Percentiles rank a stretch among this genome's conserved stretches.
phyloP scores from a whole-genome alignment of 257 asterid genomes.

The Parsonsia alboflavescens region DNA sequence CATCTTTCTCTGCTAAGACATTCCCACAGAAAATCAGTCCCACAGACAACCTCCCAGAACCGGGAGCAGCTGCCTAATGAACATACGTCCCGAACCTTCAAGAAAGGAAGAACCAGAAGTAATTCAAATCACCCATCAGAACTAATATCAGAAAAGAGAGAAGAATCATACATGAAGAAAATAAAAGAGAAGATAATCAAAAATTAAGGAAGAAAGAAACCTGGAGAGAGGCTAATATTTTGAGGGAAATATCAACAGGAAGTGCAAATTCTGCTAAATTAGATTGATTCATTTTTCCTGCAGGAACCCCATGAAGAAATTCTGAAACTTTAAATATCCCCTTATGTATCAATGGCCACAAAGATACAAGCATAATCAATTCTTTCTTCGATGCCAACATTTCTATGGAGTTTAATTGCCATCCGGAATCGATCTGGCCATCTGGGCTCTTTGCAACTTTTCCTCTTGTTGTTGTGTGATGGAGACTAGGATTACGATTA shows the following conservation, averaged over 20 bases:
- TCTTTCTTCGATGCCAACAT: too few relatives aligned
- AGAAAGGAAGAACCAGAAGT: background rate
- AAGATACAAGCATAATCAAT: too few relatives aligned
- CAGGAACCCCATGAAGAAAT: background rate
- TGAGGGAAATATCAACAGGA: constrained; percentile 66
- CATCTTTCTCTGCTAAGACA: constrained; percentile 59
- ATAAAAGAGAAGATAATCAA: background rate
- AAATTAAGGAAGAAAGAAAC: constrained; percentile 19
- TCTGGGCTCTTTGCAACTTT: too few relatives aligned
- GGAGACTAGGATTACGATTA: too few relatives aligned
- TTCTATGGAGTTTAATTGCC: too few relatives aligned
- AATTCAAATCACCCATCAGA: background rate
- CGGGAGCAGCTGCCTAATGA: constrained; percentile 82
- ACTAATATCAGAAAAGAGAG: background rate
- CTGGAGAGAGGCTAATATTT: constrained; percentile 66
- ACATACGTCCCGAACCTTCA: constrained; percentile 63
- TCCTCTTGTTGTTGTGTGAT: too few relatives aligned
- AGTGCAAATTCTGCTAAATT: constrained; percentile 35
- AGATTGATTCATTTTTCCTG: background rate
- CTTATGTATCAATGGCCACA: background rate
- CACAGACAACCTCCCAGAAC: constrained; percentile 76
- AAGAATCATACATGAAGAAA: background rate
- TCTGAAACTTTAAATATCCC: background rate
- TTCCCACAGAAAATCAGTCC: constrained; percentile 71
- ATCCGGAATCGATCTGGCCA: too few relatives aligned